Evolutionary conservation across 208 protist species (phyloP), one percentile per base, ranked within the genome.

Genomic region (Wallacemonas sp.): DNA sequence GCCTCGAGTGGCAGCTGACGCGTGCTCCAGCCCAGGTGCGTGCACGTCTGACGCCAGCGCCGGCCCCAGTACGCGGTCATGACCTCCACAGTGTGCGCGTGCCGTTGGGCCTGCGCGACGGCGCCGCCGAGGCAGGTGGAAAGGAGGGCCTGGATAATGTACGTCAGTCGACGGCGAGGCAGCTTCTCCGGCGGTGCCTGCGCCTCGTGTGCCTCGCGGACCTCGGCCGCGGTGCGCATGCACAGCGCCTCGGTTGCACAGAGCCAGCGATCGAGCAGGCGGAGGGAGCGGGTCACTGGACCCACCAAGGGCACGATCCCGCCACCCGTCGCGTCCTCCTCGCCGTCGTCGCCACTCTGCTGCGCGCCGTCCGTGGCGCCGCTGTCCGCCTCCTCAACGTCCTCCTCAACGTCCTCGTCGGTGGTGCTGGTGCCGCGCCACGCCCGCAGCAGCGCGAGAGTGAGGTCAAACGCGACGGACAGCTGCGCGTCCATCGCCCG

Each of bases 1-100:
- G 11, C 72, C 48, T 90, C 77, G 26, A 80, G 61, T 11, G 86
- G 81, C 39, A 90, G 36, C 31, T 68, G 73, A 39, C 67, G 66
- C 12, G 52, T n/a, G 52, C 86, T 92, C 86, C 86, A 92, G 54
- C 83, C 80, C 26, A 89, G 48, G 26, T 63, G 71, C 48, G 77
- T 69, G 57, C 86, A 92, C 39, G 87, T 57, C 20, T 50, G 46
- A 0, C 41, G 36, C 86, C 86, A 92, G 23, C 55, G 61, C 49
- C 1, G 1, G 33, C 14, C 10, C 28, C 25, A 48, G 48, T 32
- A 55, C 23, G 20, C 11, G 25, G 48, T 20, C 25, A 55, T 7
- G 25, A 7, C 48, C 48, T 31, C 48, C 23, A 11, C 48, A 7
- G 26, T 28, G 3, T 11, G 5, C 26, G 26, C 20, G 11, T 33